A percentile compares a stretch with the other conserved stretches of the same genome.
phyloP scores from a whole-genome alignment of 768 basidiomycete species.

The Lactifluus volemus region DNA sequence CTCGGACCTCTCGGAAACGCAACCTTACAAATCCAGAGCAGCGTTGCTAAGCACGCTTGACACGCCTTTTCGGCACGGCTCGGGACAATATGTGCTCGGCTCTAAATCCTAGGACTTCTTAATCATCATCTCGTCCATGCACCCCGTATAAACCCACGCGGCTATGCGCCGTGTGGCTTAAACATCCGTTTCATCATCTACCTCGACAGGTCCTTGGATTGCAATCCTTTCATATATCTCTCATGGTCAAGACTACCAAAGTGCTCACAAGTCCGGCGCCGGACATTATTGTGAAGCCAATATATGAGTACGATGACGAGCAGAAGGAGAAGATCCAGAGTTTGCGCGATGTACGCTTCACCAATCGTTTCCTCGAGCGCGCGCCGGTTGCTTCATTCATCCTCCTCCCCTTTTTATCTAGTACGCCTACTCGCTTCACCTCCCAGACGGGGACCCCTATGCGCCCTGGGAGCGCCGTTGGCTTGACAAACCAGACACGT shows the following conservation, averaged over 20 bases:
- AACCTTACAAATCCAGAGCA: too few relatives aligned
- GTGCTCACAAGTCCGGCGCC: constrained; percentile 50
- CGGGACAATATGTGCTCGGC: too few relatives aligned
- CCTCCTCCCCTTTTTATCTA: constrained; percentile 23
- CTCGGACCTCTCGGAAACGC: neutral
- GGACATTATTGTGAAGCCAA: constrained; percentile 44
- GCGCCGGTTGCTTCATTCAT: neutral
- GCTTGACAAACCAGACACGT: constrained; percentile 58
- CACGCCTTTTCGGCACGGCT: neutral
- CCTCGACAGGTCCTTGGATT: neutral
- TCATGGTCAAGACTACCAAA: constrained; percentile 34
- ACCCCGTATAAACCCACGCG: neutral
- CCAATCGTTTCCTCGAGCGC: neutral
- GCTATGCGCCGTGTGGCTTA: neutral
- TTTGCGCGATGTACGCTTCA: constrained; percentile 49
- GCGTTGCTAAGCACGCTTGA: neutral
- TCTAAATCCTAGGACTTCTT: too few relatives aligned
- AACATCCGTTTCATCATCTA: neutral
- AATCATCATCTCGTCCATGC: too few relatives aligned
- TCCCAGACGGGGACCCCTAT: constrained; percentile 65
- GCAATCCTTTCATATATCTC: neutral
- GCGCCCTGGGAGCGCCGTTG: constrained; percentile 71
- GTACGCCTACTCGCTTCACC: constrained; percentile 57
- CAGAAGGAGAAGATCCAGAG: constrained; percentile 52
- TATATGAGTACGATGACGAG: constrained; percentile 52